Conservation (phyloP, 2,329 filamentous ascomycete species). For the Fusarium zealandicum region DNA sequence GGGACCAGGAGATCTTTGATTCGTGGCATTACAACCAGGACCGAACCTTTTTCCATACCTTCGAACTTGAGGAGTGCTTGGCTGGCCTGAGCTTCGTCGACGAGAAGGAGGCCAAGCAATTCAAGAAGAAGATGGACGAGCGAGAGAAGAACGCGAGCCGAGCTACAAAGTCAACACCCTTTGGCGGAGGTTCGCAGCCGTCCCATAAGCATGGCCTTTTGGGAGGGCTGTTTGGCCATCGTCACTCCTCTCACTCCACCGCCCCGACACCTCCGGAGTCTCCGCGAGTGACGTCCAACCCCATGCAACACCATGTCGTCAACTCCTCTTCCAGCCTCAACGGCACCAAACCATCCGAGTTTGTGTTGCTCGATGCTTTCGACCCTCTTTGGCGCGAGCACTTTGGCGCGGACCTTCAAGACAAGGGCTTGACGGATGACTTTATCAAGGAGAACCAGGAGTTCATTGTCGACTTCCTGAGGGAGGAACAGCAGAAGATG, state of each 20-base stretch:
- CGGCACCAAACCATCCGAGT: slow-evolving; percentile 56
- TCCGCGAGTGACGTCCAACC: slow-evolving; percentile 52
- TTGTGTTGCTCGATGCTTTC: slow-evolving; percentile 68
- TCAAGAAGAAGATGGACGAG: slow-evolving; percentile 97
- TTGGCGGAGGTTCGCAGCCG: slow-evolving; percentile 61
- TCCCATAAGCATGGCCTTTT: slow-evolving; percentile 57
- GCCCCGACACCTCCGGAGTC: slow-evolving; percentile 66
- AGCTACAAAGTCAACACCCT: slow-evolving; percentile 80
- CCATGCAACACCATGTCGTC: slow-evolving; percentile 47
- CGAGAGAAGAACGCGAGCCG: slow-evolving; percentile 95
- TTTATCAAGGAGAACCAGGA: slow-evolving; percentile 73
- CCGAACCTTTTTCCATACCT: slow-evolving; percentile 95
- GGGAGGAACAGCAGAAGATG: slow-evolving; percentile 59
- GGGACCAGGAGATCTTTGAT: slow-evolving; percentile 98
- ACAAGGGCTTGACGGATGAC: slow-evolving; percentile 70
- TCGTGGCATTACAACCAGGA: slow-evolving; percentile 96
- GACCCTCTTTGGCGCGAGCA: slow-evolving; percentile 71
- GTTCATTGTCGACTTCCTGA: slow-evolving; percentile 71
- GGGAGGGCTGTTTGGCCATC: slow-evolving; percentile 69
- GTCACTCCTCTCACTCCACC: slow-evolving; percentile 64
- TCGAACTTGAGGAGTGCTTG: slow-evolving; percentile 91
- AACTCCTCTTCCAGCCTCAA: slow-evolving; percentile 57
- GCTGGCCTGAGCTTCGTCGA: slow-evolving; percentile 92
- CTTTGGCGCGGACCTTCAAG: slow-evolving; percentile 68
- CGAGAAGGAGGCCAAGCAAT: slow-evolving; percentile 96